Percentiles rank a stretch among this genome's conserved stretches.
phyloP scores from a whole-genome alignment of 805 yeast species.

The Lipomyces spencermartinsiae region DNA sequence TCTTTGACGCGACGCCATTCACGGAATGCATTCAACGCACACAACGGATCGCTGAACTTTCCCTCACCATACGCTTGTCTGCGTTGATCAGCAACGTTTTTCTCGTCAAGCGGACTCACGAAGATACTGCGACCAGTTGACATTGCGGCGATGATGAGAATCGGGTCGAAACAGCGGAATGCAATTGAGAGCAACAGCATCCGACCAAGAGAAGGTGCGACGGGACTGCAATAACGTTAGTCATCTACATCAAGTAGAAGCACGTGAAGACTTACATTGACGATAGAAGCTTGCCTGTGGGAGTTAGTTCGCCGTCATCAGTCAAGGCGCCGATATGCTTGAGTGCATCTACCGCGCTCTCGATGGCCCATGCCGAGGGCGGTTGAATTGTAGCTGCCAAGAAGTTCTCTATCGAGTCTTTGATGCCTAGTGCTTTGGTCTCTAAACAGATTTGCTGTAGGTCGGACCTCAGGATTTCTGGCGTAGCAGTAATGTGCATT shows the following conservation, averaged over 20 bases:
- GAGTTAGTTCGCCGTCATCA: conserved; percentile 30
- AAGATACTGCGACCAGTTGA: conserved; percentile 24
- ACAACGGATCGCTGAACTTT: conserved; percentile 23
- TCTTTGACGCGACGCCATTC: conserved; percentile 21
- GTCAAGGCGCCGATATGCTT: conserved; percentile 35
- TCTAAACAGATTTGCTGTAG: conserved; percentile 35
- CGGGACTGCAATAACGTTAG: conserved; percentile 18
- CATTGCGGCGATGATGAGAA: conserved; percentile 30
- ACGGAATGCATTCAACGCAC: conserved; percentile 33
- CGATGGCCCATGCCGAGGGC: conserved; percentile 27
- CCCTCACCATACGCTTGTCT: conserved; percentile 16
- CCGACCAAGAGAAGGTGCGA: conserved; percentile 29
- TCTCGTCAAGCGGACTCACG: conserved; percentile 19
- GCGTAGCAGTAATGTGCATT: conserved; percentile 15
- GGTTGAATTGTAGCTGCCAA: conserved; percentile 32
- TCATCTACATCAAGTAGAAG: not conserved
- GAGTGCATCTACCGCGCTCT: conserved; percentile 27
- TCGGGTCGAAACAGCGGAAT: conserved; percentile 37
- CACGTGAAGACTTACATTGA: conserved; percentile 18
- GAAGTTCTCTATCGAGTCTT: conserved; percentile 22
- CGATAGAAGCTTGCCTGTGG: conserved; percentile 30
- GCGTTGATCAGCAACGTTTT: not conserved
- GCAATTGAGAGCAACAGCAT: conserved; percentile 34
- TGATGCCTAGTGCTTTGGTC: conserved; percentile 29
- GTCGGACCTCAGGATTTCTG: conserved; percentile 38